Conservation (phyloP, 2,329 filamentous ascomycete species). For the Amesomyces nigricolor region DNA sequence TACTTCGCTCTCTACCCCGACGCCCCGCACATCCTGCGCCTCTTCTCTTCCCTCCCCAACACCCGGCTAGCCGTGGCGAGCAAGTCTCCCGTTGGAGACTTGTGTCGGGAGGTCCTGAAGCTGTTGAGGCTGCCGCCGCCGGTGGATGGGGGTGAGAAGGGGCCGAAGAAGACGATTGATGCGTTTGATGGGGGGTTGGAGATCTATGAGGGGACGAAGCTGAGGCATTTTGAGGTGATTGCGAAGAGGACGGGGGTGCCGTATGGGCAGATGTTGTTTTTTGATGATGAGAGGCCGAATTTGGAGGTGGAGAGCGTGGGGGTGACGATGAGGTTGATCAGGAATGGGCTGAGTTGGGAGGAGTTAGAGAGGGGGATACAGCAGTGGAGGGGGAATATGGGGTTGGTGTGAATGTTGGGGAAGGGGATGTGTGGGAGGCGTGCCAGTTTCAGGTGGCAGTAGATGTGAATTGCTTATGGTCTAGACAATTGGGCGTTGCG, state of each 20-base stretch:
- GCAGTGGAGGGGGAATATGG: conserved; percentile 73
- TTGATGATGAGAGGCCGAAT: conserved; percentile 87
- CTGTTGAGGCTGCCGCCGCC: conserved; percentile 54
- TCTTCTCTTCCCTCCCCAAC: conserved; percentile 40
- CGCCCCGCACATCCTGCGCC: conserved; percentile 59
- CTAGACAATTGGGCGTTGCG: background rate
- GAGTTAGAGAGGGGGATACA: conserved; percentile 76
- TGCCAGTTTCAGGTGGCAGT: too few species aligned
- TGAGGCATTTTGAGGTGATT: conserved; percentile 74
- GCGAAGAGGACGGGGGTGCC: conserved; percentile 63
- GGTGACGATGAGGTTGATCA: conserved; percentile 77
- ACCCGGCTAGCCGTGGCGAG: conserved; percentile 67
- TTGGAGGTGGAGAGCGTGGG: conserved; percentile 73
- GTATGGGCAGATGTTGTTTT: conserved; percentile 88
- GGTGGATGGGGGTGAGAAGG: conserved; percentile 13
- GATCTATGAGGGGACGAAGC: conserved; percentile 74
- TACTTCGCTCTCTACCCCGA: conserved; percentile 65
- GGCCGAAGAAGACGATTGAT: conserved; percentile 46
- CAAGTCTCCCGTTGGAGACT: conserved; percentile 70
- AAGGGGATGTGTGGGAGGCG: background rate
- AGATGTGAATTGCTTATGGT: too few species aligned
- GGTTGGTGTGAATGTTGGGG: conserved; percentile 24
- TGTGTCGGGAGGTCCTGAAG: conserved; percentile 75
- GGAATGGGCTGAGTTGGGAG: conserved; percentile 68
- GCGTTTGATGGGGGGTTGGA: conserved; percentile 57